Conservation (phyloP, 2,329 filamentous ascomycete species). For the Diaporthe ilicicola region DNA sequence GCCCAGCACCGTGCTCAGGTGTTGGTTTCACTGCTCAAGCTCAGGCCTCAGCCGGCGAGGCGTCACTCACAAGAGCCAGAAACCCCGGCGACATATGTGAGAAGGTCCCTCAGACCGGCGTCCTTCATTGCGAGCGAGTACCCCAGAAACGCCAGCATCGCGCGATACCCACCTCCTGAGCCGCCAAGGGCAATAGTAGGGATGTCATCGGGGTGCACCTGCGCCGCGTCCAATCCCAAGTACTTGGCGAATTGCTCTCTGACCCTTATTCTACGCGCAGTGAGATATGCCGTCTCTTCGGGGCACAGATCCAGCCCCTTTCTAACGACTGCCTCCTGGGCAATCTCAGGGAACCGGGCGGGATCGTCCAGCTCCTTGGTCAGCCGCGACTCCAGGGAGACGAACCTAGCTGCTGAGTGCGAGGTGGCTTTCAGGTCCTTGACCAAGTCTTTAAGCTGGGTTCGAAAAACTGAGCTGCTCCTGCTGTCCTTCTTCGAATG, state of each 20-base stretch:
- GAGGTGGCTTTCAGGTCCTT: not conserved
- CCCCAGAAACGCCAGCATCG: constrained; percentile 25
- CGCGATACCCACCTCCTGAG: constrained; percentile 19
- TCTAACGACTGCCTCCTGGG: not conserved
- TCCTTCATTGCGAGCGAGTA: constrained; percentile 27
- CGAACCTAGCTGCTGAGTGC: not conserved
- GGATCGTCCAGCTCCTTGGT: constrained; percentile 4
- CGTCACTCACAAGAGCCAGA: constrained; percentile 21
- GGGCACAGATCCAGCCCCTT: not conserved
- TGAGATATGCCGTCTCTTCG: constrained; percentile 11
- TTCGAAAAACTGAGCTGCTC: not conserved
- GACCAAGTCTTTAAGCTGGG: not conserved
- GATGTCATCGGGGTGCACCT: constrained; percentile 1
- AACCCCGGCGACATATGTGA: constrained; percentile 23
- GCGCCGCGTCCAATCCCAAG: constrained; percentile 1
- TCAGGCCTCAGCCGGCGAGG: not conserved
- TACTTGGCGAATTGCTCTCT: not conserved
- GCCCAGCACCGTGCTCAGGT: constrained; percentile 19
- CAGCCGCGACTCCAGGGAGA: not conserved
- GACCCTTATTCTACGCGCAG: not conserved
- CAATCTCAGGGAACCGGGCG: constrained; percentile 9
- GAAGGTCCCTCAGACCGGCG: constrained; percentile 20
- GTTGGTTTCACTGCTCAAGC: not conserved
- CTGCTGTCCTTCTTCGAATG: not conserved
- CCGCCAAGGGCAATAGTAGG: constrained; percentile 20